Evolutionary conservation across 192 early-diverging fungal species (phyloP), one percentile per base, ranked within the genome.

Genomic region (Allomyces macrogynus): DNA sequence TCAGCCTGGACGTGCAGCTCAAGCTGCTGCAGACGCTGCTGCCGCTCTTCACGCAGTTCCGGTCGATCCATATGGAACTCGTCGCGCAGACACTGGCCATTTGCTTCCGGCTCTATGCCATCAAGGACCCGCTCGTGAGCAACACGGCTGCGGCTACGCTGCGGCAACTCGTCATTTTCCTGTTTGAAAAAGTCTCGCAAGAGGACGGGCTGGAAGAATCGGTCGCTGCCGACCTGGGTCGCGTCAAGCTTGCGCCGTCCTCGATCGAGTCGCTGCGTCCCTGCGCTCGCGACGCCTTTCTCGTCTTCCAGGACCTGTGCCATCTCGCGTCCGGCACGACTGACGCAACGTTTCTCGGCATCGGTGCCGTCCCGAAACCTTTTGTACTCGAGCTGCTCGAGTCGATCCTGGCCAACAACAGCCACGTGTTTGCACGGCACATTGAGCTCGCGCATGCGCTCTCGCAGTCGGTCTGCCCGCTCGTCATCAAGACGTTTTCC

Each of bases 311-410:
- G 80, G 94, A 97, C 66, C 72, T 96, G 60, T 97, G 91, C 64
- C 69, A 86, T 27, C 67, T 95, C 62, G 87, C 85, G 0, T 78
- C 80, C 43, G 86, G 81, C 18, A 27, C 67, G 70, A 27, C 65
- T 79, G 16, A 60, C 65, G 54, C 72, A 66, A 64, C 75, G 81
- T 44, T 79, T 64, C 72, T 86, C 42, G 75, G 72, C n/a, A 64
- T 66, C 7, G 69, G 71, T 26, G 23, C 65, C 5, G 65, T 87
- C 2, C 73, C 88, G 42, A 85, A 86, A 67, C 80, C 81, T 0
- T 81, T 94, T 72, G 90, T 91, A 2, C 77, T 97, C 16, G 96
- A 99, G 72, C 75, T 99, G 62, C 82, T 99, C 10, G 96, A 99
- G 63, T 86, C 87, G 20, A 78, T 97, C 7, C 72, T 99, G 64